These are phyloP conservation scores for Amylostereum chailletii DNA, from an alignment of 1,284 basidiomycete genomes.

Conservation along the genomic window DNA sequence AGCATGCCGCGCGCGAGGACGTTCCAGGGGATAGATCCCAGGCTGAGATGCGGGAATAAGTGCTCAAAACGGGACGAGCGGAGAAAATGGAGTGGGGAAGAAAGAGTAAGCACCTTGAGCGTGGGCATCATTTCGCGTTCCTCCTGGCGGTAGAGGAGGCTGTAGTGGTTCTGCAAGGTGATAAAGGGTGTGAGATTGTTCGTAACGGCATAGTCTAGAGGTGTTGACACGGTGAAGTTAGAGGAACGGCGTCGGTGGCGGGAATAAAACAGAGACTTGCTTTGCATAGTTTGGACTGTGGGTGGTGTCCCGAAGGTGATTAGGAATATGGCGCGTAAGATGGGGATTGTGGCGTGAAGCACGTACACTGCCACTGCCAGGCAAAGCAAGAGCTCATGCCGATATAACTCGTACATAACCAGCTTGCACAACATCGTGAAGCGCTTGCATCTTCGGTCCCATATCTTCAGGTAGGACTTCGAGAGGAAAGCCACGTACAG, in stretches of 20 bases:
- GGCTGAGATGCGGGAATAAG: slow-evolving; percentile 8
- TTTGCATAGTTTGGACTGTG: slow-evolving; percentile 21
- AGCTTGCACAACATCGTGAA: slow-evolving; percentile 31
- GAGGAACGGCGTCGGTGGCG: slow-evolving; percentile 7
- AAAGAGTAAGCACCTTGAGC: neutral
- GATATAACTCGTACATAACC: slow-evolving; percentile 34
- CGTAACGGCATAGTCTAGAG: slow-evolving; percentile 20
- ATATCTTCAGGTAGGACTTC: slow-evolving; percentile 5
- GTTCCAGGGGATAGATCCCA: slow-evolving; percentile 19
- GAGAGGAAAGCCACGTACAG: slow-evolving; percentile 17
- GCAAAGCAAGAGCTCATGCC: slow-evolving; percentile 28
- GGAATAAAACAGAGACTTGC: slow-evolving; percentile 7
- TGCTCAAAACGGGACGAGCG: neutral
- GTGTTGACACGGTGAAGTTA: slow-evolving; percentile 15
- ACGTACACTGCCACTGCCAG: slow-evolving; percentile 23
- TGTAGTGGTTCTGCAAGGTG: slow-evolving; percentile 29
- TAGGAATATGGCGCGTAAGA: neutral
- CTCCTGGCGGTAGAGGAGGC: slow-evolving; percentile 1
- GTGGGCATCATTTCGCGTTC: neutral
- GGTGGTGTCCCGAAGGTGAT: too few relatives aligned
- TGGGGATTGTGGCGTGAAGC: neutral
- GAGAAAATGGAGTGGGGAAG: too few relatives aligned
- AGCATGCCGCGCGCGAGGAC: slow-evolving; percentile 18
- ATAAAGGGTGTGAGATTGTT: slow-evolving; percentile 28
- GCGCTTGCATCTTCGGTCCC: slow-evolving; percentile 25